Evolutionary conservation across 202 grass and related monocot genomes (phyloP).

Genomic region (Carex arenaria): DNA sequence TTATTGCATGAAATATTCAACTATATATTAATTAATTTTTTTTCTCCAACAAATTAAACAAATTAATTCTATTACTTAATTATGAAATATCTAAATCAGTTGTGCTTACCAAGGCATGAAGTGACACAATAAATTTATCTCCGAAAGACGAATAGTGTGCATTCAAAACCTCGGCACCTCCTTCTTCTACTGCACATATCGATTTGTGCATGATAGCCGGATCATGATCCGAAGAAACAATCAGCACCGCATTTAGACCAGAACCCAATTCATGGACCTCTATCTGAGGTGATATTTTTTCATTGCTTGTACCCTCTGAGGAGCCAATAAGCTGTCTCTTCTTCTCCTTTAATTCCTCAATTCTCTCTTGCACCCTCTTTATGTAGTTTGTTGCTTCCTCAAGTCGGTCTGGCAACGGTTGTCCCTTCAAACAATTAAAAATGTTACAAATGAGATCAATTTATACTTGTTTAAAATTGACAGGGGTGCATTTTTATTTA

Average conservation of each 20-base stretch:
- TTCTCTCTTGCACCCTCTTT: constrained; percentile 33
- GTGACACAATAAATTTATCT: constrained; percentile 50
- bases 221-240: constrained; percentile 31
- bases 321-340: constrained; percentile 44
- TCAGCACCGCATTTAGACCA: constrained; percentile 39
- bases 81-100: neutral
- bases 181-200: constrained; percentile 43
- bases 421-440: neutral
- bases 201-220: constrained; percentile 43
- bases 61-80: neutral
- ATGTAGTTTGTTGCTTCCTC: constrained; percentile 58
- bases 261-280: constrained; percentile 57
- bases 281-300: constrained; percentile 25
- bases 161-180: constrained; percentile 57
- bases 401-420: constrained; percentile 41
- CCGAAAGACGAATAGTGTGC: constrained; percentile 58
- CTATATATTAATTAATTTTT: neutral
- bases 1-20: neutral
- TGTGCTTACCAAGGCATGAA: constrained; percentile 52
- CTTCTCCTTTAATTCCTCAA: constrained; percentile 60
- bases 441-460: neutral
- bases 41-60: neutral
- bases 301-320: neutral
- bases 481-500: neutral
- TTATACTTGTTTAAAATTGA: neutral